A percentile compares a stretch with the other conserved stretches of the same genome.
phyloP scores from a whole-genome alignment of 1,139 yeast genomes.

The Suhomyces taliae region DNA sequence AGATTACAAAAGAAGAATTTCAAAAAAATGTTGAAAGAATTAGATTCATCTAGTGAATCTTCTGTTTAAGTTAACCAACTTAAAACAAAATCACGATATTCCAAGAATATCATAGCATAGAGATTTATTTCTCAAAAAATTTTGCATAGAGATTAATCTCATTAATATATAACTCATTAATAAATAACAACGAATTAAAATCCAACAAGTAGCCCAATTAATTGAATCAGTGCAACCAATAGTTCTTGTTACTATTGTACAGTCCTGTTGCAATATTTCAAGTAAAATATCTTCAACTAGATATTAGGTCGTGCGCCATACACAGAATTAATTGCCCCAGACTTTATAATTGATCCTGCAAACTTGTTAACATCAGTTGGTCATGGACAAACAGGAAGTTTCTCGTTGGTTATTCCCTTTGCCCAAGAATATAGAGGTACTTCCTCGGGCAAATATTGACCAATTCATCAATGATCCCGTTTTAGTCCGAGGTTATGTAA shows the following conservation, averaged over 20 bases:
- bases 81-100: neutral
- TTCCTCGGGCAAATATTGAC: constrained; percentile 29
- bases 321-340: neutral
- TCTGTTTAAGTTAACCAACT: neutral
- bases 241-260: too few species aligned
- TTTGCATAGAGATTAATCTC: neutral
- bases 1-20: constrained; percentile 21
- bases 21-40: neutral
- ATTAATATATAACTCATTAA: neutral
- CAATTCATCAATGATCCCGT: constrained; percentile 30
- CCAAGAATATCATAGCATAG: neutral
- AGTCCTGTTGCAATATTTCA: too few species aligned
- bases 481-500: constrained; percentile 35
- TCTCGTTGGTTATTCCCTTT: constrained; percentile 22
- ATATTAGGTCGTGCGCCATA: too few species aligned
- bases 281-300: too few species aligned
- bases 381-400: neutral
- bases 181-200: too few species aligned
- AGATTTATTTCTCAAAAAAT: neutral
- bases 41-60: constrained; percentile 1
- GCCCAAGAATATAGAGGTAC: constrained; percentile 27
- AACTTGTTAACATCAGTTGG: neutral
- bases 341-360: neutral
- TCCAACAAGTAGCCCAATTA: too few species aligned
- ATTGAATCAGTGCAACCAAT: too few species aligned